Base-by-base conservation (phyloP, 2,329 filamentous ascomycete genomes). In the Chrysosporium keratinophilum region DNA sequence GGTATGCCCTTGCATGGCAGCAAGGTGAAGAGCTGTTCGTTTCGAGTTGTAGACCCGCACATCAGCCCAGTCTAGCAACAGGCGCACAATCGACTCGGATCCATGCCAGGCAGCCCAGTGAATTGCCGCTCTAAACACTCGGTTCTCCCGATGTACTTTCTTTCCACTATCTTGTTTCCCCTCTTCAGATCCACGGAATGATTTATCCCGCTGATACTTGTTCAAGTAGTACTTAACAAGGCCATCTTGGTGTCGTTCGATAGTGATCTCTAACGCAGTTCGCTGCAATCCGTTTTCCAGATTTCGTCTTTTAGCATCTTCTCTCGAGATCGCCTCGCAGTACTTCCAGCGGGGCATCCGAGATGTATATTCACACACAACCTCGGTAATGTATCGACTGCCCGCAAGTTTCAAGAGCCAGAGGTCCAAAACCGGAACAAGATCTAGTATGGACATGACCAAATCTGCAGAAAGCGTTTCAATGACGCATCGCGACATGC, bases 341-440 rank as follows among this genome's bases (percentile, higher is more conserved):
- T 50, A 56, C 41, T 54, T 14, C 1, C 34, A 17, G 3, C 46
- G 46, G 7, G 45, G 15, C 4, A 54, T 19, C 7, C 33, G 34
- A 33, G 50, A 51, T n/a, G 46, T 42, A 37, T 35, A 41, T 14
- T 45, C 28, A 12, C 55, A 45, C 5, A 56, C 35, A 37, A 50
- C 51, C 3, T 42, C 51, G n/a, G 15, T 51, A 33, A 56, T 47
- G 31, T 54, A 54, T 14, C 51, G 45, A 40, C 23, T 50, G 9
- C 55, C 55, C 6, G 55, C 50, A 17, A 47, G 46, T 20, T 51
- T 54, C 28, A 56, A 34, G 31, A 11, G 17, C 14, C 41, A 45
- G 44, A 46, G 54, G 46, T 56, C 55, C 7, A 56, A 7, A 19
- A 56, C 35, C 9, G 55, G 51, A 45, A 56, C 3, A 42, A 14